Evolutionary conservation across 768 basidiomycete species (phyloP).

Genomic region (Mycena haematopus): DNA sequence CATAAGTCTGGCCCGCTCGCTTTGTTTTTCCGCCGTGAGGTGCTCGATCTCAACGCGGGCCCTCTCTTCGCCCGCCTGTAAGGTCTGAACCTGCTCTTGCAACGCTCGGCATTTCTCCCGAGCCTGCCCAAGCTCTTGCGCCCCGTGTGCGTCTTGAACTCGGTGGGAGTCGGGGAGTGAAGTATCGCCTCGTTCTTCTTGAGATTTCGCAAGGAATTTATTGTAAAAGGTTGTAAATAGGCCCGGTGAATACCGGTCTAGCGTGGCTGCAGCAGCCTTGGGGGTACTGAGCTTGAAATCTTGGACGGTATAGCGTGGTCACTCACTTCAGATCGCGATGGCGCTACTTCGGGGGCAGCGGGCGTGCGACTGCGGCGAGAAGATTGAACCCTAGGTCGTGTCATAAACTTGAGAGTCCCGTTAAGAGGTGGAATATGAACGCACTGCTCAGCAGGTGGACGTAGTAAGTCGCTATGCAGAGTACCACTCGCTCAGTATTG

Average conservation of each 20-base stretch:
- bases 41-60: no score
- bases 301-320: neutral
- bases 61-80: neutral
- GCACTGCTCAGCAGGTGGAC: neutral
- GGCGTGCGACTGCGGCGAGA: neutral
- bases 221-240: neutral
- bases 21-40: no score
- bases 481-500: constrained; percentile 1
- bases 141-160: neutral
- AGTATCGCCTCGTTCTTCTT: neutral
- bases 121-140: neutral
- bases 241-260: neutral
- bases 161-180: no score
- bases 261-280: neutral
- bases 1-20: neutral
- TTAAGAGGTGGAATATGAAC: neutral
- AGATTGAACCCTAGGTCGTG: neutral
- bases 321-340: constrained; percentile 1
- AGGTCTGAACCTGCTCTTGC: neutral
- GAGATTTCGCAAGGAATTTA: neutral
- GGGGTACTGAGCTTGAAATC: neutral
- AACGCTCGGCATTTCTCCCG: neutral
- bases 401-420: neutral
- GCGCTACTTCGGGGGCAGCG: neutral
- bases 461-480: neutral